Evolutionary conservation across 768 basidiomycete genomes (phyloP).

Genomic region (Pleurotus salmoneostramineus): DNA sequence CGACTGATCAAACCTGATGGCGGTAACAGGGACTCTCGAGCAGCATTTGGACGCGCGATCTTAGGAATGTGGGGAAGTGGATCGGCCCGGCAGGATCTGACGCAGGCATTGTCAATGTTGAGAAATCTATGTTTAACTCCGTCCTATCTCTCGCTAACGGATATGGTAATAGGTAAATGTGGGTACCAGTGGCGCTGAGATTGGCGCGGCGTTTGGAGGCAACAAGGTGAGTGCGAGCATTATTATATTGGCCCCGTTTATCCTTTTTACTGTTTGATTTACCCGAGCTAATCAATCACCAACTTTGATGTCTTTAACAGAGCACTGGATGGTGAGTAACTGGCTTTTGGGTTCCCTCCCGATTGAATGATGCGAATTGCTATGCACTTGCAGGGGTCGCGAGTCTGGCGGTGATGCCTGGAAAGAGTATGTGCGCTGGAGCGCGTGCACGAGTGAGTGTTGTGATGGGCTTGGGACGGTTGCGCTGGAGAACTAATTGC

Average conservation of each 20-base stretch:
- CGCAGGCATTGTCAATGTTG: conserved; percentile 89
- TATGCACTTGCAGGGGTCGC: conserved; percentile 62
- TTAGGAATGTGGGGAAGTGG: conserved; percentile 87
- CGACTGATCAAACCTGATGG: conserved; percentile 9
- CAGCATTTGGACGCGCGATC: conserved; percentile 84
- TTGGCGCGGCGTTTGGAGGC: conserved; percentile 86
- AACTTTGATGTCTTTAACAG: conserved; percentile 30
- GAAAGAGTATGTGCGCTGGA: conserved; percentile 95
- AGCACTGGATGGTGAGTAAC: conserved; percentile 75
- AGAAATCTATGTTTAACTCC: conserved; percentile 15
- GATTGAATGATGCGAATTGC: conserved; percentile 7
- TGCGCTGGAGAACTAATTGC: too few relatives aligned
- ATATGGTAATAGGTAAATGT: conserved; percentile 42
- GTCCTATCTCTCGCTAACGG: conserved; percentile 10
- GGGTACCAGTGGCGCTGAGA: conserved; percentile 58
- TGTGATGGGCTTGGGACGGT: too few relatives aligned
- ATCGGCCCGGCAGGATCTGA: conserved; percentile 88
- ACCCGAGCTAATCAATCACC: conserved; percentile 11
- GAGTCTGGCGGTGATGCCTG: conserved; percentile 99
- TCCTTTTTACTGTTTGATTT: conserved; percentile 9
- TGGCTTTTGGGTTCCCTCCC: background rate
- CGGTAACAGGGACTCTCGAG: conserved; percentile 72
- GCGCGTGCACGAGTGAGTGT: conserved; percentile 69
- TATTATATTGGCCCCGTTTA: conserved; percentile 10
- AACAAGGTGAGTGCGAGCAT: conserved; percentile 63